These are phyloP conservation scores for Paecilomyces variotii DNA, from an alignment of 2,329 filamentous ascomycete genomes.

Conservation along the genomic window DNA sequence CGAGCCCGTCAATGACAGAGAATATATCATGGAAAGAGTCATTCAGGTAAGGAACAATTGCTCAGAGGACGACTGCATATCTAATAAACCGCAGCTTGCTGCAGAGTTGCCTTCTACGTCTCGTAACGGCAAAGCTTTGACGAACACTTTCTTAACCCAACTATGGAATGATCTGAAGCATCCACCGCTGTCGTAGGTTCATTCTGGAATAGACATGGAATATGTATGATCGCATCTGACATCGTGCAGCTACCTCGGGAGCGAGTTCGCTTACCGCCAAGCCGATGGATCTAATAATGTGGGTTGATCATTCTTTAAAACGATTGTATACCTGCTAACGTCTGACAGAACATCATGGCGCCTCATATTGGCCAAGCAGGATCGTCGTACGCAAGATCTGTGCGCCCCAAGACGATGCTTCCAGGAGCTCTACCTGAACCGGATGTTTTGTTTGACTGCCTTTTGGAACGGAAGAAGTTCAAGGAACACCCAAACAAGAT, in stretches of 20 bases:
- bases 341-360: constrained; percentile 49
- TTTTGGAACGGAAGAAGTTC: constrained; percentile 56
- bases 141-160: constrained; percentile 44
- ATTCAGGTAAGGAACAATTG: constrained; percentile 32
- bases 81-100: constrained; percentile 20
- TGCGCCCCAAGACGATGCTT: constrained; percentile 50
- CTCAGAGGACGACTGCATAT: not conserved
- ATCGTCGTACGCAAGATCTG: constrained; percentile 61
- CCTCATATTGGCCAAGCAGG: constrained; percentile 58
- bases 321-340: constrained; percentile 8
- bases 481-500: constrained; percentile 63
- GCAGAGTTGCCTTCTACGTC: constrained; percentile 30
- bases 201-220: not conserved
- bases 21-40: constrained; percentile 53
- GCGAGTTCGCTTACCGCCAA: constrained; percentile 24
- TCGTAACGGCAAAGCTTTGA: constrained; percentile 30
- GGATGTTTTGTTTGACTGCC: constrained; percentile 57
- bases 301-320: constrained; percentile 21
- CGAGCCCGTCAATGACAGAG: constrained; percentile 52
- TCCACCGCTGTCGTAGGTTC: constrained; percentile 42
- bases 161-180: constrained; percentile 50
- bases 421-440: constrained; percentile 57
- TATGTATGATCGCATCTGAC: not conserved
- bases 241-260: constrained; percentile 27
- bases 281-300: constrained; percentile 37